These are phyloP conservation scores for Melampsora larici-populina DNA, from an alignment of 1,284 basidiomycete species.

Conservation along the genomic window DNA sequence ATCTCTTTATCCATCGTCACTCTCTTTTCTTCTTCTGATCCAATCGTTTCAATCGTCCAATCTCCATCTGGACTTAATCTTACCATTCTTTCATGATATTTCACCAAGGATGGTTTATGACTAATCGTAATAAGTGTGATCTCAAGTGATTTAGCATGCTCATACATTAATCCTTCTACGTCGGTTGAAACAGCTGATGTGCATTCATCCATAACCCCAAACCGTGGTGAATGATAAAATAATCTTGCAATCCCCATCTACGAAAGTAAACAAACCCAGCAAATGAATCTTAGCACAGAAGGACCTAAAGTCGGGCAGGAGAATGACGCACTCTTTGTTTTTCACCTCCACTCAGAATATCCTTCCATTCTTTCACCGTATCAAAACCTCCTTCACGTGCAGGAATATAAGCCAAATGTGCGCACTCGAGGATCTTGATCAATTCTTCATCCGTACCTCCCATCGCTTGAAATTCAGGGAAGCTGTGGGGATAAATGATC, in stretches of 20 bases:
- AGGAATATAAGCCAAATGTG: slow-evolving; percentile 80
- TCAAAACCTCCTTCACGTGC: slow-evolving; percentile 83
- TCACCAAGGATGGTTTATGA: slow-evolving; percentile 71
- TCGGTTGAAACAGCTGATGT: slow-evolving; percentile 95
- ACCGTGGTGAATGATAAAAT: slow-evolving; percentile 73
- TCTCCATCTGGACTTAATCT: slow-evolving; percentile 65
- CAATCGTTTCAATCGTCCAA: slow-evolving; percentile 70
- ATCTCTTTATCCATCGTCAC: slow-evolving; percentile 61
- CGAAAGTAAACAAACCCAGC: slow-evolving; percentile 37
- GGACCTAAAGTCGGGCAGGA: neutral
- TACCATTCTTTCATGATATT: slow-evolving; percentile 76
- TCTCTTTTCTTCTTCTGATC: slow-evolving; percentile 66
- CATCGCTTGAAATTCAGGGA: slow-evolving; percentile 67
- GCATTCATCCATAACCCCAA: slow-evolving; percentile 70
- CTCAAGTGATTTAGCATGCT: slow-evolving; percentile 82
- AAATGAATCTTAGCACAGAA: slow-evolving; percentile 6
- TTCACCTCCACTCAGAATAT: slow-evolving; percentile 85
- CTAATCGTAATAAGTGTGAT: slow-evolving; percentile 88
- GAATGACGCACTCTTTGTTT: slow-evolving; percentile 72
- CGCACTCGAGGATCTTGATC: slow-evolving; percentile 69
- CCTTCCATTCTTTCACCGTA: slow-evolving; percentile 91
- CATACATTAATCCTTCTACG: slow-evolving; percentile 93
- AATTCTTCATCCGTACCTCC: slow-evolving; percentile 68
- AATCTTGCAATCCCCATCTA: slow-evolving; percentile 80
- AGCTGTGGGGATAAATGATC: slow-evolving; percentile 77